Base-by-base conservation (phyloP, 2,329 filamentous ascomycete species). In the Nannizziopsis barbatae region DNA sequence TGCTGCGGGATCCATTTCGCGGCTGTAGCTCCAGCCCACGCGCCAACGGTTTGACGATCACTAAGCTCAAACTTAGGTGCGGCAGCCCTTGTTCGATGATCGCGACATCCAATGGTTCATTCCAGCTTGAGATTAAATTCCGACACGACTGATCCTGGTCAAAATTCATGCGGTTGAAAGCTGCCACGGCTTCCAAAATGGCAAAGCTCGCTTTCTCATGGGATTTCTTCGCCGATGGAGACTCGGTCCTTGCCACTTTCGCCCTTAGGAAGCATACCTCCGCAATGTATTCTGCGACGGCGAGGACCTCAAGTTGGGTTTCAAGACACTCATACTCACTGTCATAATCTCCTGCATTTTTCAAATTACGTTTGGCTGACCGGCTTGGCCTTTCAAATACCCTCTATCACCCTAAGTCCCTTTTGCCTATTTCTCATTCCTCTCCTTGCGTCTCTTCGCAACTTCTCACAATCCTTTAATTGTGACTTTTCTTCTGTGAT, bases 271-370 rank as follows among this genome's bases (percentile, higher is more conserved):
- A 20, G 6, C 45, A 27, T 7, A 38, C 31, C 38, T 47, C 45
- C 38, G 20, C 45, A 47, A 42, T 47, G 45, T 41, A 47, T 38
- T n/a, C 45, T 47, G 45, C 38, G 45, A 47, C 45, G 42, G 45
- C 27, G 45, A 47, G 30, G 38, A 47, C 17, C 37, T 47, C 45
- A 47, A 47, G 45, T 42, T 12, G 38, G 38, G 45, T 47, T 47
- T 47, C 45, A 47, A 35, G 38, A 31, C 38, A 17, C 38, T 27
- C 17, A 36, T 27, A 4, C 35, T 15, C 31, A 35, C 32, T 36
- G 17, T 18, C 39, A 30, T 37, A 41, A 36, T 30, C 18, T 36
- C 36, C 45, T 18, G 14, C 30, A 47, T 17, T 32, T 22, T 27
- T 30, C 38, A 41, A 42, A 38, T 12, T 46, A n/a, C 17, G 38